phyloP scores from a whole-genome alignment of 2,329 filamentous ascomycete species.

The Hyphodiscus sp. region DNA sequence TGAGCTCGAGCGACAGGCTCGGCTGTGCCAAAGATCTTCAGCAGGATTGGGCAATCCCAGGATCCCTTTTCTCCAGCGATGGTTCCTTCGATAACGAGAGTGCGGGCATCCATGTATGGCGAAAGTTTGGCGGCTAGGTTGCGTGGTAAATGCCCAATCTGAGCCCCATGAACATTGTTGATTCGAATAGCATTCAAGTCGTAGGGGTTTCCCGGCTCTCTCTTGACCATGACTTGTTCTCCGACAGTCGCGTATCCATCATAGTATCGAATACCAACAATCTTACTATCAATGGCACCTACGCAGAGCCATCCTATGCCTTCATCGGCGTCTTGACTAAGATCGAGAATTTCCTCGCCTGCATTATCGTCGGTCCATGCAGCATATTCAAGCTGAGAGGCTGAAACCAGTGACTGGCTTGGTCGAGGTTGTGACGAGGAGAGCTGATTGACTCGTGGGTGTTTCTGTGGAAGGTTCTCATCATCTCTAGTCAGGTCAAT shows the following conservation, averaged over 20 bases:
- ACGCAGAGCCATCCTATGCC: constrained; percentile 25
- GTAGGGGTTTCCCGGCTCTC: constrained; percentile 64
- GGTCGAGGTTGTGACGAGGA: constrained; percentile 13
- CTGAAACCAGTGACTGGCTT: constrained; percentile 16
- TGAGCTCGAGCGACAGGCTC: constrained; percentile 44
- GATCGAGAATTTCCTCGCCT: constrained; percentile 25
- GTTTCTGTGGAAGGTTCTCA: constrained; percentile 23
- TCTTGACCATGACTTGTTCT: constrained; percentile 54
- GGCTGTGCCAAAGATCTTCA: constrained; percentile 64
- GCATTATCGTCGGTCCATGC: constrained; percentile 16
- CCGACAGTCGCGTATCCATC: constrained; percentile 53
- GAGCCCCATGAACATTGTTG: constrained; percentile 65
- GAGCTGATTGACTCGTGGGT: constrained; percentile 19
- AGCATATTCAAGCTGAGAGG: constrained; percentile 5
- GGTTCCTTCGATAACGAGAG: constrained; percentile 60
- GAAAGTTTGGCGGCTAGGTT: constrained; percentile 64
- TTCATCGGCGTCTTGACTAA: constrained; percentile 27
- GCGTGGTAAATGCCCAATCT: constrained; percentile 74
- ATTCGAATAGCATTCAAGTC: constrained; percentile 73
- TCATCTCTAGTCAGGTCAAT: constrained; percentile 38
- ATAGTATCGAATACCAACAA: constrained; percentile 53
- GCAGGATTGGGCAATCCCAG: constrained; percentile 66
- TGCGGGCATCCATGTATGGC: constrained; percentile 58
- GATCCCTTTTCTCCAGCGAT: constrained; percentile 59
- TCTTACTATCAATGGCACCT: constrained; percentile 36